Percentiles rank a stretch among this genome's conserved stretches.
These are phyloP conservation scores for Emericellopsis cladophorae DNA, from an alignment of 2,329 filamentous ascomycete species.

Conservation along the genomic window DNA sequence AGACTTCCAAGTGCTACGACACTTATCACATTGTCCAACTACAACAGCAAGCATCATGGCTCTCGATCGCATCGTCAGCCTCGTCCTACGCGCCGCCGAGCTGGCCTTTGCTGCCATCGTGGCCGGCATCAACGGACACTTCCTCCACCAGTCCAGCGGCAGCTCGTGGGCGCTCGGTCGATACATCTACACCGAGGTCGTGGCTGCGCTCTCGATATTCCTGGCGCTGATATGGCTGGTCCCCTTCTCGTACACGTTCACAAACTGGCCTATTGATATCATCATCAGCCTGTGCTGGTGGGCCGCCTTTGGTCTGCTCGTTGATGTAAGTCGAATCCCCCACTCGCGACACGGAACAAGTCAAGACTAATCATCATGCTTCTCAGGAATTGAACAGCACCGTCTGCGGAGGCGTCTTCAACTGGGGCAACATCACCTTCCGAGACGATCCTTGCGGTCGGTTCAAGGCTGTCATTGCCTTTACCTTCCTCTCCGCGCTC, in stretches of 20 bases:
- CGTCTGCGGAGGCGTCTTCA: slow-evolving; percentile 42
- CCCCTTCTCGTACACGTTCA: slow-evolving; percentile 54
- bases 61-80: slow-evolving; percentile 24
- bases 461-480: slow-evolving; percentile 61
- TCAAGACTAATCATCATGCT: not conserved
- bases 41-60: slow-evolving; percentile 15
- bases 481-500: slow-evolving; percentile 58
- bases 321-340: slow-evolving; percentile 33
- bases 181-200: slow-evolving; percentile 63
- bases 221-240: slow-evolving; percentile 61
- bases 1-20: not conserved
- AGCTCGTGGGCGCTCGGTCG: slow-evolving; percentile 44
- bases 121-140: slow-evolving; percentile 54
- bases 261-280: slow-evolving; percentile 60
- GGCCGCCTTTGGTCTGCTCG: slow-evolving; percentile 52
- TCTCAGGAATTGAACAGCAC: slow-evolving; percentile 24
- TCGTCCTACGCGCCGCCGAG: slow-evolving; percentile 29
- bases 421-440: slow-evolving; percentile 44
- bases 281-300: slow-evolving; percentile 61
- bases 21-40: not conserved
- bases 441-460: slow-evolving; percentile 43
- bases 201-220: slow-evolving; percentile 56
- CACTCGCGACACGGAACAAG: not conserved
- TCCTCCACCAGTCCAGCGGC: slow-evolving; percentile 39
- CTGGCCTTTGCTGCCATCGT: slow-evolving; percentile 62